Conservation (phyloP, 441 rosid species). For the Brassica balearica region DNA sequence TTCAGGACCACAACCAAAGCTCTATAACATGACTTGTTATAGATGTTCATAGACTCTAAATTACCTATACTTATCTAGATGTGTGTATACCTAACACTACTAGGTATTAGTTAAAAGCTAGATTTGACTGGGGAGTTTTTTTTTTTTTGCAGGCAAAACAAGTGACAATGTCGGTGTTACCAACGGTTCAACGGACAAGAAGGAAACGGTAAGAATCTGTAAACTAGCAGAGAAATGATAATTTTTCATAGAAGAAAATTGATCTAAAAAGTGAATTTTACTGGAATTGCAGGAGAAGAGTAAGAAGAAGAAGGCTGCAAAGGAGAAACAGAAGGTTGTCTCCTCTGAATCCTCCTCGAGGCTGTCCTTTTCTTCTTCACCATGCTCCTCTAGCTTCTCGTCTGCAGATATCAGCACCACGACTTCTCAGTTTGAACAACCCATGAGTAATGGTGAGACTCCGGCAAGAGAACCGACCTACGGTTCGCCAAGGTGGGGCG, state of each 20-base stretch:
- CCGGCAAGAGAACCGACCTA: conserved; percentile 39
- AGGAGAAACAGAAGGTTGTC: conserved; percentile 60
- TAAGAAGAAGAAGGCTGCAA: conserved; percentile 56
- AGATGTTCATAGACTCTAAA: conserved; percentile 22
- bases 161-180: conserved; percentile 48
- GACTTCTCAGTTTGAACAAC: conserved; percentile 57
- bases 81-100: conserved; percentile 3
- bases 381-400: conserved; percentile 78
- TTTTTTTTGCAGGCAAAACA: conserved; percentile 55
- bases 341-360: conserved; percentile 78
- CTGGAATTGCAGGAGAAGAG: conserved; percentile 50
- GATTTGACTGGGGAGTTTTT: conserved; percentile 18
- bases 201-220: conserved; percentile 56
- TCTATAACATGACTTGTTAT: conserved; percentile 35
- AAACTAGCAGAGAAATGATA: conserved; percentile 7
- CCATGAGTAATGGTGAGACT: conserved; percentile 41
- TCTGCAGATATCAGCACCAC: conserved; percentile 63
- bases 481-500: conserved; percentile 46
- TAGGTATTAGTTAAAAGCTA: conserved; percentile 30
- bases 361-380: conserved; percentile 76
- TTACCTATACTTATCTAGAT: conserved; percentile 11
- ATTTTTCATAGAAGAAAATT: not conserved
- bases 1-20: conserved; percentile 44
- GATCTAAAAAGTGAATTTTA: conserved; percentile 28
- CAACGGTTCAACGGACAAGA: conserved; percentile 48